Evolutionary conservation across 371 early-diverging fungal genomes (phyloP).

Genomic region (Rhizomucor pusillus): DNA sequence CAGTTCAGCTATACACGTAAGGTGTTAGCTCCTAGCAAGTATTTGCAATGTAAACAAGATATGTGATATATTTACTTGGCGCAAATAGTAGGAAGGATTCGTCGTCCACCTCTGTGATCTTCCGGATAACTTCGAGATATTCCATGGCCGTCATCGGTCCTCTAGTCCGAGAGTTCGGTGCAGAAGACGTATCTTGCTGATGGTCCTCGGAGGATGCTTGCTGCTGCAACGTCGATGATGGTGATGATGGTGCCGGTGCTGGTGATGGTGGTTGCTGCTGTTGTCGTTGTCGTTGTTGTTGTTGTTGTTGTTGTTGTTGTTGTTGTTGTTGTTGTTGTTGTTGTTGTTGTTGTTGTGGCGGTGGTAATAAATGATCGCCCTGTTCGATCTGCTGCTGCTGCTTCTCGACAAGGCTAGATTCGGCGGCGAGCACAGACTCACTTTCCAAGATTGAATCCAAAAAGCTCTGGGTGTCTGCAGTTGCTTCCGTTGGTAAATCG

Average conservation of each 20-base stretch:
- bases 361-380: no score
- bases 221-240: no score
- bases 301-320: neutral
- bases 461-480: neutral
- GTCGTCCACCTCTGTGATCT: conserved; percentile 9
- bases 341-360: no score
- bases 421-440: neutral
- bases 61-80: conserved; percentile 23
- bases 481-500: neutral
- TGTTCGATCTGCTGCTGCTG: no score
- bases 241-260: no score
- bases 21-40: no score
- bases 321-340: no score
- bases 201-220: no score
- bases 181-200: no score
- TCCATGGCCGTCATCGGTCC: conserved; percentile 7
- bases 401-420: no score
- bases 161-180: no score
- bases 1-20: conserved; percentile 35
- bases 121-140: conserved; percentile 20
- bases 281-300: neutral
- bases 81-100: conserved; percentile 12
- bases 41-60: neutral
- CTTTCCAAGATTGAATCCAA: neutral
- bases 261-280: no score